Evolutionary conservation across 2,329 filamentous ascomycete species (phyloP), one percentile per base, ranked within the genome.

Genomic region (Fusarium stilboides): DNA sequence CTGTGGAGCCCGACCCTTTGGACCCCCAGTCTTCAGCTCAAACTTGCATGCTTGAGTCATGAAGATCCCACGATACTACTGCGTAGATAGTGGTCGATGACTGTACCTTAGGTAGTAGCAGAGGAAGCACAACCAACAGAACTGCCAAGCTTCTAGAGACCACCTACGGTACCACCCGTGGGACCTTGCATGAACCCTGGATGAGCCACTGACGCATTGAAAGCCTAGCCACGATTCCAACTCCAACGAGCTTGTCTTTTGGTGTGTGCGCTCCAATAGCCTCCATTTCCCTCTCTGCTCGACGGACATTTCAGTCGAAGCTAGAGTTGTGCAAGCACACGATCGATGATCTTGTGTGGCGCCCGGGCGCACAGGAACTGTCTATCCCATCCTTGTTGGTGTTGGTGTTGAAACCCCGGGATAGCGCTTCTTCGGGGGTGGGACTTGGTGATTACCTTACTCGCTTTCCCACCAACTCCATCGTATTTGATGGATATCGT

Each of bases 281-380:
- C 34, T 50, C n/a, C 56, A 55, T 64, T 51, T 59, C 51, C 34
- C 33, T 36, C 49, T 40, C 49, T 31, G 36, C 33, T 72, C 62
- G 72, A 73, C 70, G 64, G 63, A 64, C 44, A 67, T 72, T 71
- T 74, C 62, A 74, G 72, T 71, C 72, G 69, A 62, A 49, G 17
- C 70, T 65, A 73, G 37, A 43, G 33, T 40, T 40, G 26, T 44
- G 36, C 28, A 58, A 52, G 28, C 33, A 26, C 39, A 56, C 44
- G 67, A 70, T 70, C 68, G 53, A 51, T 57, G 67, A 70, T 70
- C 62, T 68, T 20, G 22, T 56, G 47, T 50, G 53, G 49, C 43
- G 53, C 55, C 28, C 43, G 45, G 37, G 24, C 40, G 49, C 40
- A 50, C 56, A 68, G 68, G 55, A 42, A 70, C 64, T 37, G 46